phyloP scores from a whole-genome alignment of 495 filamentous ascomycete species.

The Alectoria sarmentosa region DNA sequence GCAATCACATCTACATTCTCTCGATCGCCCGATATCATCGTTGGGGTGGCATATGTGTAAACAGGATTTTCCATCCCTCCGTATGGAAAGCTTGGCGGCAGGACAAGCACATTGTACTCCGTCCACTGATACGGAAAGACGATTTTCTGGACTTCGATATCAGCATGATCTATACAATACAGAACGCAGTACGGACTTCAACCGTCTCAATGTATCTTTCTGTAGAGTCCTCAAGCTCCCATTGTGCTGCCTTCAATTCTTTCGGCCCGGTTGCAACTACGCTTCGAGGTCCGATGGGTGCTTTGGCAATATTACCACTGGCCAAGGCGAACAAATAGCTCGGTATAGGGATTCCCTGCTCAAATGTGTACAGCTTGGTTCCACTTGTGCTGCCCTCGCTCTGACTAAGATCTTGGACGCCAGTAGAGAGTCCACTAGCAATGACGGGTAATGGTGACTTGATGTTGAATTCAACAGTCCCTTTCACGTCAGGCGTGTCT shows the following conservation, averaged over 20 bases:
- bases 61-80: conserved; percentile 25
- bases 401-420: conserved; percentile 38
- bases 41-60: conserved; percentile 15
- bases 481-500: conserved; percentile 93
- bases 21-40: conserved; percentile 47
- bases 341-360: conserved; percentile 86
- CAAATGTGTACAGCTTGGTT: conserved; percentile 67
- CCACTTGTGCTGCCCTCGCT: conserved; percentile 42
- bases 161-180: not conserved
- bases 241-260: conserved; percentile 73
- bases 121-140: conserved; percentile 89
- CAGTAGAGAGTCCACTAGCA: conserved; percentile 72
- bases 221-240: conserved; percentile 82
- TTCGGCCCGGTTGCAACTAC: conserved; percentile 80
- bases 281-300: conserved; percentile 77
- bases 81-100: conserved; percentile 88
- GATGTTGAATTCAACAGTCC: conserved; percentile 81
- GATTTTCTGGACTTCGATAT: conserved; percentile 42
- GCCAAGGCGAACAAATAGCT: conserved; percentile 90
- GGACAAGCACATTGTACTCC: conserved; percentile 85
- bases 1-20: conserved; percentile 96
- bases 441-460: conserved; percentile 80
- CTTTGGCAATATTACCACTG: conserved; percentile 79
- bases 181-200: conserved; percentile 37
- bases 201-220: conserved; percentile 86